Base-by-base conservation (phyloP, 352 stramenopile species). In the Phytophthora vignae region DNA sequence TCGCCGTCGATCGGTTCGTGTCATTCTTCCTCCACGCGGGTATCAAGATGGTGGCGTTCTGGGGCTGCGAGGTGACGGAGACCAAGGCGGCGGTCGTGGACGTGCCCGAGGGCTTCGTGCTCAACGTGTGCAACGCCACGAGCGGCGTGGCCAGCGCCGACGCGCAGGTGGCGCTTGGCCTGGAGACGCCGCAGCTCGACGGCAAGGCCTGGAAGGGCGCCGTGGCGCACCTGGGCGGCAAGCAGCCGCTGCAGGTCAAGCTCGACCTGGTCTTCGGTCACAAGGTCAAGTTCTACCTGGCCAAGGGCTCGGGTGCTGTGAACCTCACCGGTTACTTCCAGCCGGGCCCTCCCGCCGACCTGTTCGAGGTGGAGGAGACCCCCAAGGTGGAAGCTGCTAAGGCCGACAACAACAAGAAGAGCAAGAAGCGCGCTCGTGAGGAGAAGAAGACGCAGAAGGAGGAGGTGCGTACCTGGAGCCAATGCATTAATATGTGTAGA, bases 321-420 rank as follows among this genome's bases (percentile, higher is more conserved):
- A 88, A 96, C 68, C 67, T 96, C 42, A 91, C 85, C 40, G 88
- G 88, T 4, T 96, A 96, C 77, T 94, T 93, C 77, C 88, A 96
- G 73, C 83, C 85, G 14, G 87, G 84, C 6, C 87, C 87, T 11
- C 49, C 77, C 0, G 59, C 61, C 0, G 83, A 91, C 1, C 42
- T 85, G 31, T 64, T 83, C 7, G 78, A 90, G 27, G 55, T 71
- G 21, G 48, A 73, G 40, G 65, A 64, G 21, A 22, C 69, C n/a
- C 25, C 65, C 11, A 38, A 64, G 9, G 55, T 56, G 1, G 40
- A 60, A 3, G 48, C 31, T 8, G 67, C 25, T 10, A 4, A 25
- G 3, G 4, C 55, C 14, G 36, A 44, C 10, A 44, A 44, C 36
- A 15, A 9, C 22, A 85, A 84, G 64, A 90, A 88, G 69, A 81